Evolutionary conservation across 306 rosid species (phyloP).

Genomic region (Hippophae gyantsensis): DNA sequence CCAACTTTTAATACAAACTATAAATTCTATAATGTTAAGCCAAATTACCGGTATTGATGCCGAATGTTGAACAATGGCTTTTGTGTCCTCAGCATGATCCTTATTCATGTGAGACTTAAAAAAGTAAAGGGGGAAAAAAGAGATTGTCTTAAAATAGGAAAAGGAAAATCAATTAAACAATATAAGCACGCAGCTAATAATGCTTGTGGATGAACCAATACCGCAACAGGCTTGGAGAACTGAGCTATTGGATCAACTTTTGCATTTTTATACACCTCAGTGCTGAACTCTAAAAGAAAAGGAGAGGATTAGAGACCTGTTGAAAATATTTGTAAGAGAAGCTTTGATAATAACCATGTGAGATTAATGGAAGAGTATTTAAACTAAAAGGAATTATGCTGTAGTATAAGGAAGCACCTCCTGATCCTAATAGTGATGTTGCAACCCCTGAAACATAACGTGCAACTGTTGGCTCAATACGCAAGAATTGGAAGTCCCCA

Average conservation of each 20-base stretch:
- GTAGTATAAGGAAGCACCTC: conserved; percentile 44
- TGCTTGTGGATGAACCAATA: conserved; percentile 23
- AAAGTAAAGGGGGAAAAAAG: conserved; percentile 3
- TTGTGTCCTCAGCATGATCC: conserved; percentile 93
- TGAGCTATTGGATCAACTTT: conserved; percentile 85
- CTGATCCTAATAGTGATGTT: conserved; percentile 83
- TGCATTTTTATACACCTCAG: conserved; percentile 66
- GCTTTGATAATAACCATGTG: not conserved
- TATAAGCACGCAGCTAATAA: conserved; percentile 13
- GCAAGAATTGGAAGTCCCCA: conserved; percentile 88
- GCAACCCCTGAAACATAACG: conserved; percentile 87
- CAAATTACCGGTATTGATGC: conserved; percentile 65
- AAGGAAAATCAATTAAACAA: conserved; percentile 2
- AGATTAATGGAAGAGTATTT: not conserved
- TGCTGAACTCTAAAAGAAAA: conserved; percentile 42
- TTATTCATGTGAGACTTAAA: conserved; percentile 85
- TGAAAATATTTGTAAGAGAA: too few relatives aligned
- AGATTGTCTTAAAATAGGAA: conserved; percentile 13
- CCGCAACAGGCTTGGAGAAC: conserved; percentile 91
- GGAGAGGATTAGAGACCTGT: too few relatives aligned
- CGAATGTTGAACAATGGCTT: conserved; percentile 75
- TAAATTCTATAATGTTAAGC: conserved; percentile 3
- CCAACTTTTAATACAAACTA: not conserved
- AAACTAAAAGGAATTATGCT: conserved; percentile 10
- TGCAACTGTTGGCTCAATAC: conserved; percentile 67